Conservation (phyloP, 176 grass and related monocot genomes). For the Elaeis guineensis region DNA sequence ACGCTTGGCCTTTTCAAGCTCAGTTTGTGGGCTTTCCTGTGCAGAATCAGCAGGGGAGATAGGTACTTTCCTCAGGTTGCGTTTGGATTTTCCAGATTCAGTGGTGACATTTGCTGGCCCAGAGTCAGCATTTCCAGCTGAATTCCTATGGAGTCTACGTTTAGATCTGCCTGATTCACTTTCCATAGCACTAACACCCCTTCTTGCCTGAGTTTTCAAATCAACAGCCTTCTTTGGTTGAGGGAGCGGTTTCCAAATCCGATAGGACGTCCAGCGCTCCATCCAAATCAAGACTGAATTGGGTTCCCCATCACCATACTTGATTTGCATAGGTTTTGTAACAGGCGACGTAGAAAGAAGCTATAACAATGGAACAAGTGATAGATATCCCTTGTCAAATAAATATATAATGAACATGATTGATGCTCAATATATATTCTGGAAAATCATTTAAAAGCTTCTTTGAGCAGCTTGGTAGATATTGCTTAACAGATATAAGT, state of each 20-base stretch:
- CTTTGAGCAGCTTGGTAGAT: no score
- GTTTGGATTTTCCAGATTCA: conserved; percentile 58
- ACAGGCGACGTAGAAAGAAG: conserved; percentile 47
- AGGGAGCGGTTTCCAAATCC: conserved; percentile 47
- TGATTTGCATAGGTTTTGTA: conserved; percentile 42
- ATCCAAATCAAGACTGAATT: conserved; percentile 78
- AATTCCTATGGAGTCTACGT: conserved; percentile 35
- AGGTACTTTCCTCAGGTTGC: conserved; percentile 36
- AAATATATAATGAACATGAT: no score
- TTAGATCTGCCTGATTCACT: conserved; percentile 82
- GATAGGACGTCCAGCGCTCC: conserved; percentile 61
- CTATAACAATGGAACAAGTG: conserved; percentile 27
- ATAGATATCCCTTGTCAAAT: no score
- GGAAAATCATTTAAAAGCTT: no score
- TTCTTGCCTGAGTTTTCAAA: conserved; percentile 41
- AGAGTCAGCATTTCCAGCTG: conserved; percentile 22
- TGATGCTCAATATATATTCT: no score
- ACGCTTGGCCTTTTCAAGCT: conserved; percentile 90
- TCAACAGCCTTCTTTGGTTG: conserved; percentile 49
- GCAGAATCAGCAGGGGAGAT: conserved; percentile 31
- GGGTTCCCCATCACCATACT: conserved; percentile 51
- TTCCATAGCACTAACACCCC: conserved; percentile 54
- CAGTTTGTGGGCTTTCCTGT: conserved; percentile 63
- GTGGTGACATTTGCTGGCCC: conserved; percentile 29
- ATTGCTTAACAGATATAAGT: no score